Percentiles rank a stretch among this genome's conserved stretches.
These are phyloP conservation scores for Diaporthe citri DNA, from an alignment of 2,329 filamentous ascomycete species.

Conservation along the genomic window DNA sequence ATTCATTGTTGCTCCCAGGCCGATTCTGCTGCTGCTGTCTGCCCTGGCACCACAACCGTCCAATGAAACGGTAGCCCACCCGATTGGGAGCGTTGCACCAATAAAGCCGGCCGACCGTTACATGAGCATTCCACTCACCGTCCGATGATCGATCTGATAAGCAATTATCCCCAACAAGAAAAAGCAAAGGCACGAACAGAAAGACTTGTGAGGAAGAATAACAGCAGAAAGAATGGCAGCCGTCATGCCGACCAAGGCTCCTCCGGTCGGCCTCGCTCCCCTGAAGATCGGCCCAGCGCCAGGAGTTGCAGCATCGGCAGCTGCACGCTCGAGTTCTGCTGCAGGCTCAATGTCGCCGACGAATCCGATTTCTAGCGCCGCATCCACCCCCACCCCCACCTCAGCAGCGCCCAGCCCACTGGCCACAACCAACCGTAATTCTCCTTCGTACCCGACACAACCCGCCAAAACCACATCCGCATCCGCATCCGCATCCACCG, in stretches of 20 bases:
- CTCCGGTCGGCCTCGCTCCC: conserved; percentile 32
- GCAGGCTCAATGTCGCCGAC: conserved; percentile 29
- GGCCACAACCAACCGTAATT: conserved; percentile 16
- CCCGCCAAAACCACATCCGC: conserved; percentile 30
- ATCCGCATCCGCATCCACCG: conserved; percentile 25
- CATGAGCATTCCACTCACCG: neutral
- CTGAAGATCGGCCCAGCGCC: conserved; percentile 34
- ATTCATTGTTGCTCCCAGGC: neutral
- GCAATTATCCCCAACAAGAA: neutral
- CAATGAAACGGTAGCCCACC: conserved; percentile 31
- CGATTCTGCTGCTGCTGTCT: neutral
- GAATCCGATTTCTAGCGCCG: conserved; percentile 37
- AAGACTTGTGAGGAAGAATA: neutral
- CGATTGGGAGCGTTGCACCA: conserved; percentile 17
- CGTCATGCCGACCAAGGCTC: conserved; percentile 27
- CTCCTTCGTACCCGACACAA: conserved; percentile 19
- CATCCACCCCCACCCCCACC: conserved; percentile 39
- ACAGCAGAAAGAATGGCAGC: conserved; percentile 21
- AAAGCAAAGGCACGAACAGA: neutral
- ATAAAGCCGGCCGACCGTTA: conserved; percentile 2
- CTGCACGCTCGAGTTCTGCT: neutral
- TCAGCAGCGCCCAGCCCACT: conserved; percentile 27
- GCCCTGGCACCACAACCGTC: conserved; percentile 4
- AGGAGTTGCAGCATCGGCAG: neutral
- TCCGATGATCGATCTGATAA: conserved; percentile 22